Evolutionary conservation across 768 basidiomycete genomes (phyloP), one percentile per base, ranked within the genome.

Genomic region (Pleurotus tuber-regium): DNA sequence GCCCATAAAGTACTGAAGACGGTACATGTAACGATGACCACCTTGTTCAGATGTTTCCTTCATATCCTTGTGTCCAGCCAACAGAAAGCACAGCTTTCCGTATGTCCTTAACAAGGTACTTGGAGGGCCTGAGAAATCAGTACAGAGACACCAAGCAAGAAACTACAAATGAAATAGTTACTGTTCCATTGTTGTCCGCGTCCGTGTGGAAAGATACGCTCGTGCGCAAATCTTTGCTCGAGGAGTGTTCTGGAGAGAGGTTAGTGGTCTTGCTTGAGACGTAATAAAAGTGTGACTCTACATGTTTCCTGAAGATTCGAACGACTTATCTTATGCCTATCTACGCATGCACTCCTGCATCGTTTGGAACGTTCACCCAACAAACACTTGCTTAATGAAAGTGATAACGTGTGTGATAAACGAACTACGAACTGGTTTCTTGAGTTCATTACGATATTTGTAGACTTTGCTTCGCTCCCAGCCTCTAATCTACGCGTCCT

Each of bases 131-230:
- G 6, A 65, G 81, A 18, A 74, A 77, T 54, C 61, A 57, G 3
- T 58, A 69, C 14, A 54, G 78, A 16, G 70, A 66, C 46, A 24
- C 62, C 70, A 11, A 54, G 63, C n/a, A 61, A 44, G 46, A 56
- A 57, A 50, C 25, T 33, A 24, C n/a, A 44, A 46, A 40, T 51
- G 23, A 40, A 68, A 67, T 24, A 33, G 43, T 2, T 59, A 53
- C 39, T 43, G 40, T 43, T 54, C 52, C 8, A 48, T 53, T n/a
- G 19, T 25, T 23, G 25, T 16, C 3, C 19, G 66, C 66, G 2
- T 74, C 69, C 74, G 82, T 80, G 80, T 83, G 82, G 82, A 78
- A 71, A 60, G 76, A 80, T 44, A 71, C 80, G 2, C 67, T 80
- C 3, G 78, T 81, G 3, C 70, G 80, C 24, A 82, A 76, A 57